Conservation (phyloP, 2,329 filamentous ascomycete genomes). For the Calonectria henricotiae region DNA sequence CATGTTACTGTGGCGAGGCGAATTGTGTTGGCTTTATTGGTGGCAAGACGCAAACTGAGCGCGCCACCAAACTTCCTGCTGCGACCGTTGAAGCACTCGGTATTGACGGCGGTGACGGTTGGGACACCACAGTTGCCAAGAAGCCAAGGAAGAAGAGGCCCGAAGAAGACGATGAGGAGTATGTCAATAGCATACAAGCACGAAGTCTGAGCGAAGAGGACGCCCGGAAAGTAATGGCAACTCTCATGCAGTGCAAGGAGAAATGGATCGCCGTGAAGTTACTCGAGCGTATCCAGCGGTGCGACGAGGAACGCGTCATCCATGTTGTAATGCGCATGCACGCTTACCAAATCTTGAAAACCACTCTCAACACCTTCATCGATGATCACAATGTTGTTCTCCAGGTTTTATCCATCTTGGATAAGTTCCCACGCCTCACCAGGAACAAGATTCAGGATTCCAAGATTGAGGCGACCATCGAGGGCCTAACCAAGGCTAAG, state of each 20-base stretch:
- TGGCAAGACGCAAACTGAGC: conserved; percentile 97
- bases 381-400: conserved; percentile 92
- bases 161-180: conserved; percentile 94
- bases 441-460: conserved; percentile 98
- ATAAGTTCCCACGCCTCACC: conserved; percentile 90
- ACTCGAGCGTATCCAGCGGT: conserved; percentile 88
- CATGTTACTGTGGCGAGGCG: conserved; percentile 94
- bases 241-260: conserved; percentile 97
- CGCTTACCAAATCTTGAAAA: conserved; percentile 95
- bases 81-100: conserved; percentile 95
- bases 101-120: conserved; percentile 92
- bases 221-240: conserved; percentile 95
- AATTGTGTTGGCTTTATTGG: conserved; percentile 98
- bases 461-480: conserved; percentile 89
- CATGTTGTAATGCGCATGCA: conserved; percentile 96
- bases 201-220: conserved; percentile 85
- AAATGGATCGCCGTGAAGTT: conserved; percentile 99
- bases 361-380: conserved; percentile 86
- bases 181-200: conserved; percentile 89
- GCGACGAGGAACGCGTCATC: conserved; percentile 88
- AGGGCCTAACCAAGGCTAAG: conserved; percentile 77
- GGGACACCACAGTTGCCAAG: conserved; percentile 92
- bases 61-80: conserved; percentile 90
- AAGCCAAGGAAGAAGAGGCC: conserved; percentile 94
- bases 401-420: conserved; percentile 91